Evolutionary conservation across 768 basidiomycete genomes (phyloP).

Genomic region (Coprinellus aureogranulatus): DNA sequence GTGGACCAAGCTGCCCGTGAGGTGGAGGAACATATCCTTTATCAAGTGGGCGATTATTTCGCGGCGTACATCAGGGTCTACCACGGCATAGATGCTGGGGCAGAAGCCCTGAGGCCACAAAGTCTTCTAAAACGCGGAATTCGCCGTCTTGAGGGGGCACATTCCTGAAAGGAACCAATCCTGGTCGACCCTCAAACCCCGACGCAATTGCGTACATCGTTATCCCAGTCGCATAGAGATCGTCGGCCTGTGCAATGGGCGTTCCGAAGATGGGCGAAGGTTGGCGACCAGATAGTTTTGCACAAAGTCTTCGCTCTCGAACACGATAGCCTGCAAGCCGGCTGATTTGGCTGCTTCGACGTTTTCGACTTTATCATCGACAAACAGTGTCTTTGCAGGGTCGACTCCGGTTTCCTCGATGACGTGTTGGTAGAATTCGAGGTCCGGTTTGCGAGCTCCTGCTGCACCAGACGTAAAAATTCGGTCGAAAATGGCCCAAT

Average conservation of each 20-base stretch:
- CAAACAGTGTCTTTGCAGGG: constrained; percentile 35
- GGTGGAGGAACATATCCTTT: background rate
- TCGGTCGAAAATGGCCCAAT: constrained; percentile 32
- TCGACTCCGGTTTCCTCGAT: constrained; percentile 34
- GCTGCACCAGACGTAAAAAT: constrained; percentile 38
- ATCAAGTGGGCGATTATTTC: background rate
- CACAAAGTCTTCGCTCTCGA: constrained; percentile 28
- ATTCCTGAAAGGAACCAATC: constrained; percentile 8
- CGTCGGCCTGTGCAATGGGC: constrained; percentile 18
- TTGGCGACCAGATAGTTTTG: background rate
- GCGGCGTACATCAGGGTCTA: constrained; percentile 14
- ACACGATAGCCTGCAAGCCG: constrained; percentile 40
- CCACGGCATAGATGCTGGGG: constrained; percentile 18
- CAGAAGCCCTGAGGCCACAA: constrained; percentile 14
- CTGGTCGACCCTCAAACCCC: constrained; percentile 13
- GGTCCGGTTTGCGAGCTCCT: constrained; percentile 42
- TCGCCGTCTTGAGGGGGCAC: background rate
- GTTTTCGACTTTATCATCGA: constrained; percentile 44
- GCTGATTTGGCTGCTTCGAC: constrained; percentile 40
- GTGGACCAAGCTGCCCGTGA: background rate
- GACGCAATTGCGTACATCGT: constrained; percentile 24
- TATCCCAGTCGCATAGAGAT: constrained; percentile 24
- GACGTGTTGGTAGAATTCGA: constrained; percentile 37
- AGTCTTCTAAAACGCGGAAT: no score
- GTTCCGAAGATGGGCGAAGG: constrained; percentile 20